A percentile compares a stretch with the other conserved stretches of the same genome.
Conservation (phyloP, 768 basidiomycete species). For the Russula compacta region DNA sequence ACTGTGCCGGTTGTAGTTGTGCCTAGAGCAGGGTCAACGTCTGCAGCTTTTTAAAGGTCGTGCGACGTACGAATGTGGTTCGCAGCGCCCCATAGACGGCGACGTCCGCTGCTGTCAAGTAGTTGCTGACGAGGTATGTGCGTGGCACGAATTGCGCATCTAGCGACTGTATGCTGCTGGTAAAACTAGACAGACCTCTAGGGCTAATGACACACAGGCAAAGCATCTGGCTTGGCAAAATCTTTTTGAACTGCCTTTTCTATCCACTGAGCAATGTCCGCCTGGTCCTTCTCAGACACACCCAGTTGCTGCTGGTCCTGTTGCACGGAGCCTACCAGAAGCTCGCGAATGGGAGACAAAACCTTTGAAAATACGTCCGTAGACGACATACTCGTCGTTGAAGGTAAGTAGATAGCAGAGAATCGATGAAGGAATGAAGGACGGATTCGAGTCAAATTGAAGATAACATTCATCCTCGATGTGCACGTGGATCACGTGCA, state of each 20-base stretch:
- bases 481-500: not conserved
- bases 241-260: conserved; percentile 48
- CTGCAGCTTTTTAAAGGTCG: not conserved
- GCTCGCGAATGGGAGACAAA: conserved; percentile 32
- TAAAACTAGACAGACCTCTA: not conserved
- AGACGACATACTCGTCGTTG: conserved; percentile 23
- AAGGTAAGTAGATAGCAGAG: not conserved
- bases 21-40: conserved; percentile 37
- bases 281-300: conserved; percentile 49
- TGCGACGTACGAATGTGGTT: conserved; percentile 56
- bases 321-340: conserved; percentile 38
- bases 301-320: conserved; percentile 40
- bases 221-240: conserved; percentile 34
- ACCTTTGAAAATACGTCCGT: conserved; percentile 23
- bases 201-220: conserved; percentile 36
- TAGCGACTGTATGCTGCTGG: conserved; percentile 43
- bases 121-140: conserved; percentile 80
- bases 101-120: conserved; percentile 83
- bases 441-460: not conserved
- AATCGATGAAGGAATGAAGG: conserved; percentile 7
- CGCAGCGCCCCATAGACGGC: conserved; percentile 87
- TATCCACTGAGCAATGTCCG: conserved; percentile 63
- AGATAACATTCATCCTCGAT: not conserved
- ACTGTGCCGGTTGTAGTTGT: conserved; percentile 58
- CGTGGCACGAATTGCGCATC: conserved; percentile 61